A percentile compares a stretch with the other conserved stretches of the same genome.
phyloP scores from a whole-genome alignment of 106 monocot species.

The Amphibolis antarctica region DNA sequence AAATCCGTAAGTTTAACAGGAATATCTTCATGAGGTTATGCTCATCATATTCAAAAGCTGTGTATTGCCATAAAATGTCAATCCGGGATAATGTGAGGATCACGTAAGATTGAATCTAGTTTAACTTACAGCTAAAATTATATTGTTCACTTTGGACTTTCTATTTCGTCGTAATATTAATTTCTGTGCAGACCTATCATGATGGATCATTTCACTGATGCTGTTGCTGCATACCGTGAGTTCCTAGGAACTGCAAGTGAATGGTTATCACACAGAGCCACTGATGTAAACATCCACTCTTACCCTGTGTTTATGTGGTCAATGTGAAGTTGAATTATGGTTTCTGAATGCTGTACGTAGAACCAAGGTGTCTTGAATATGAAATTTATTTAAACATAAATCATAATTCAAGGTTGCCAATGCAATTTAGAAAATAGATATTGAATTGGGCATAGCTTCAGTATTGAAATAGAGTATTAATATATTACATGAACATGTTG shows the following conservation, averaged over 20 bases:
- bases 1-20: constrained; percentile 7
- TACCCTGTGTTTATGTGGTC: not conserved
- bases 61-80: constrained; percentile 32
- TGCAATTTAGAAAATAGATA: no score
- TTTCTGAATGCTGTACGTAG: not conserved
- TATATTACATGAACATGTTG: no score
- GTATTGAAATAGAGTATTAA: no score
- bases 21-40: constrained; percentile 23
- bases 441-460: no score
- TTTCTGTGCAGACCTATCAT: constrained; percentile 31
- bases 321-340: not conserved
- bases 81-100: constrained; percentile 9
- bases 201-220: constrained; percentile 15
- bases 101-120: constrained; percentile 25
- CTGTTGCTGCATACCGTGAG: constrained; percentile 38
- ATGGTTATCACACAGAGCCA: constrained; percentile 66
- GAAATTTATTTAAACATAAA: not conserved
- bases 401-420: not conserved
- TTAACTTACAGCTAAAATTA: not conserved
- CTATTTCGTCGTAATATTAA: constrained; percentile 1
- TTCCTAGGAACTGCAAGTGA: constrained; percentile 75
- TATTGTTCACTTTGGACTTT: not conserved
- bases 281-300: constrained; percentile 53
- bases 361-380: not conserved
- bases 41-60: constrained; percentile 44